Percentiles rank a stretch among this genome's conserved stretches.
Evolutionary conservation across 306 rosid species (phyloP).

Genomic region (Castanopsis chinensis): DNA sequence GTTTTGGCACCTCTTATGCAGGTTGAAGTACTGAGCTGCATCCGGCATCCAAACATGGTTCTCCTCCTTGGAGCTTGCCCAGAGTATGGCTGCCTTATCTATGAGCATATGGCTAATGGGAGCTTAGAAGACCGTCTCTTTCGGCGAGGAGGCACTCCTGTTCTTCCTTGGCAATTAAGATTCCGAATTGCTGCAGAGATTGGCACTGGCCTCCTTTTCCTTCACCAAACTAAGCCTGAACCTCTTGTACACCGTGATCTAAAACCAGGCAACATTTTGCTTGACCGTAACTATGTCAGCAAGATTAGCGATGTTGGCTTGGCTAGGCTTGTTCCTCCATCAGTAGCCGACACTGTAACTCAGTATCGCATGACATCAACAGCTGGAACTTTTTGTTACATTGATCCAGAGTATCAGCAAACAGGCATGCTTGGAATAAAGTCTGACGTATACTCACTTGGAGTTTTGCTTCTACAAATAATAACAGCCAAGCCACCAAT

Average conservation of each 20-base stretch:
- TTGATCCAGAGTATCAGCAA: conserved; percentile 91
- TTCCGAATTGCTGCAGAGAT: conserved; percentile 84
- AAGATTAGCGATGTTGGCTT: conserved; percentile 91
- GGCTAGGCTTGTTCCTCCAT: conserved; percentile 87
- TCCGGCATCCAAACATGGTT: conserved; percentile 94
- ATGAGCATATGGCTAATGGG: conserved; percentile 82
- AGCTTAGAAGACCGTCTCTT: conserved; percentile 89
- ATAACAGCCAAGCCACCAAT: conserved; percentile 74
- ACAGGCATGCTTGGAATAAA: conserved; percentile 80
- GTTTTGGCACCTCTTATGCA: conserved; percentile 24
- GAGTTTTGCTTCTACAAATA: conserved; percentile 74
- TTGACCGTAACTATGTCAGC: conserved; percentile 79
- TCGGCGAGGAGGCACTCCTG: conserved; percentile 40
- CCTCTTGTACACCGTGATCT: conserved; percentile 95
- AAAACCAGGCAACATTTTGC: conserved; percentile 82
- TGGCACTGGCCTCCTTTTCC: conserved; percentile 78
- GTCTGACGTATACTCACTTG: conserved; percentile 79
- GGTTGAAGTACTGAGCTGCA: conserved; percentile 77
- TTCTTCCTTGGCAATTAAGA: conserved; percentile 77
- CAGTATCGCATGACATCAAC: conserved; percentile 86
- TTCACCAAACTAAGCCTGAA: conserved; percentile 79
- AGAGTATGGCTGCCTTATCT: conserved; percentile 75
- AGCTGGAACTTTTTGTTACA: conserved; percentile 91
- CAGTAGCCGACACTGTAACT: conserved; percentile 63
- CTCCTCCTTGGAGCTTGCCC: conserved; percentile 93